Evolutionary conservation across 768 basidiomycete species (phyloP), one percentile per base, ranked within the genome.

Genomic region (Infundibulicybe gibba): DNA sequence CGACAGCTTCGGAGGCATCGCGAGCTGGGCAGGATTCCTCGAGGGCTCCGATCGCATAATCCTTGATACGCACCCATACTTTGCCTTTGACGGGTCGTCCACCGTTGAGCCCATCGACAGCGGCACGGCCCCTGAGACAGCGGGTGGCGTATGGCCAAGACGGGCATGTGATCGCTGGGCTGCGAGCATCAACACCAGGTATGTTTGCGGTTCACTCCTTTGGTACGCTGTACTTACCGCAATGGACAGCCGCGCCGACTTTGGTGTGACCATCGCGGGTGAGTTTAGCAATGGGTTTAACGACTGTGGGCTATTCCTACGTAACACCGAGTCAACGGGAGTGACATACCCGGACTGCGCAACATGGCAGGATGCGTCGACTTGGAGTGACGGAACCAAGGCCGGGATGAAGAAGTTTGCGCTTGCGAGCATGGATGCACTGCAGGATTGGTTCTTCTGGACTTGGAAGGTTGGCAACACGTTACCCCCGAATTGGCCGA

Each of bases 281-380:
- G 89, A 92, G 64, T 91, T 82, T 62, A 83, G 83, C 49, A 71
- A 75, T 13, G 85, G 77, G 13, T 71, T 66, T 59, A 87, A 84
- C 57, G 69, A 76, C 40, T 87, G 86, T 52, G 83, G 57, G 6
- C 50, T 58, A 17, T 60, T 51, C 48, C 49, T 60, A 25, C 25
- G 25, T 25, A 54, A 37, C 30, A 56, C 56, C 0, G 45, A 51
- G 17, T 12, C 50, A 2, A 39, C 50, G 16, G 49, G 19, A 47
- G 53, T 16, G 12, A 71, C 61, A 44, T 60, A 61, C 25, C 68
- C 67, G 19, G 42, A 68, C 44, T 63, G 66, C 53, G 32, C 52
- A 40, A 44, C 59, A 41, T 65, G 60, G 60, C 43, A 63, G 53
- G 73, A 87, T 57, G 90, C 77, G 65, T 62, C 71, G 53, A 74